Conservation (phyloP, 176 grass and related monocot species). For the Cocos nucifera region DNA sequence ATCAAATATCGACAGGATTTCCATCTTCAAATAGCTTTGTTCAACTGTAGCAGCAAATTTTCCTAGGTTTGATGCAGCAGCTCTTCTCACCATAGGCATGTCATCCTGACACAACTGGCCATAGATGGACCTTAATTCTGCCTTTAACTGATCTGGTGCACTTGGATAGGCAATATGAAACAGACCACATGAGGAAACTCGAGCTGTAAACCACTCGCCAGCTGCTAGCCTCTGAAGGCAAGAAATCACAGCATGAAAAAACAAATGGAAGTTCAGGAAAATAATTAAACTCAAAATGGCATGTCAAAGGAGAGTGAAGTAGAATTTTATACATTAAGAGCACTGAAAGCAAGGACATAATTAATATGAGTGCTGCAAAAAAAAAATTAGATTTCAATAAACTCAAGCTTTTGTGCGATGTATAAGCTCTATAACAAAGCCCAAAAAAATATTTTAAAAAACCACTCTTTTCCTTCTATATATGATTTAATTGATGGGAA, state of each 20-base stretch:
- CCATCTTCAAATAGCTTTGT: constrained; percentile 53
- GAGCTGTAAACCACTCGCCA: constrained; percentile 85
- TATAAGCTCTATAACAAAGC: no score
- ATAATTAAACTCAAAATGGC: no score
- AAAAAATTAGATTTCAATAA: no score
- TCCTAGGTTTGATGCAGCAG: constrained; percentile 86
- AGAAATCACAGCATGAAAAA: constrained; percentile 12
- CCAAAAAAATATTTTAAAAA: no score
- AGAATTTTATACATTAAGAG: no score
- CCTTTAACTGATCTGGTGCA: constrained; percentile 59
- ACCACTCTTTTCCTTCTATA: no score
- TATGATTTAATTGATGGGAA: no score
- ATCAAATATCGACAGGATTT: constrained; percentile 87
- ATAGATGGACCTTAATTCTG: constrained; percentile 63
- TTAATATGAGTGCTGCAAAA: no score
- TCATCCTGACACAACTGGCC: constrained; percentile 90
- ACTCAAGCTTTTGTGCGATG: no score
- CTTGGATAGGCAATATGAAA: constrained; percentile 88
- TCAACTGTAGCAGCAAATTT: constrained; percentile 90
- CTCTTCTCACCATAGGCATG: constrained; percentile 95
- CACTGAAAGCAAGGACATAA: no score
- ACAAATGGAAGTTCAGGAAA: not conserved
- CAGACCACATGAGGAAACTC: constrained; percentile 82
- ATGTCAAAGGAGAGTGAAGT: no score
- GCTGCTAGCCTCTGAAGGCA: constrained; percentile 59